These are phyloP conservation scores for Grigorovia transvaalensis DNA, from an alignment of 805 yeast genomes.

Conservation along the genomic window DNA sequence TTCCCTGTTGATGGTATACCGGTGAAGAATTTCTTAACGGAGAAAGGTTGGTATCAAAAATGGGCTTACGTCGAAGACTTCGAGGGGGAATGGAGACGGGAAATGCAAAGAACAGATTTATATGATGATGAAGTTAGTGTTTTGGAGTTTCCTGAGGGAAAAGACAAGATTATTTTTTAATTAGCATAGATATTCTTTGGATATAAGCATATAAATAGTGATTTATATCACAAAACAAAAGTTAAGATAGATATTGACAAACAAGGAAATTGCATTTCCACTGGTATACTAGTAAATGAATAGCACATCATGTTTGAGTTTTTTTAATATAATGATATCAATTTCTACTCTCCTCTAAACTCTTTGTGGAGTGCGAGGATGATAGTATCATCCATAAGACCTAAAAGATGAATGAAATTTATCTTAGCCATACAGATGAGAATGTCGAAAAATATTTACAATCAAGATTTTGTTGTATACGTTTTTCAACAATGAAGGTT, in stretches of 20 bases:
- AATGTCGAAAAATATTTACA: no score
- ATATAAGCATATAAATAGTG: neutral
- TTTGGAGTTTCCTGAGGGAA: neutral
- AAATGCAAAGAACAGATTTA: conserved; percentile 2
- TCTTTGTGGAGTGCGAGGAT: no score
- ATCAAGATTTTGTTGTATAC: no score
- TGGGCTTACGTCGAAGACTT: conserved; percentile 55
- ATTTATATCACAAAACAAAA: neutral
- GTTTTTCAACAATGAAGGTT: no score
- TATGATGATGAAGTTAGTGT: conserved; percentile 3
- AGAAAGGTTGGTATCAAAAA: conserved; percentile 53
- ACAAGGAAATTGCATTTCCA: neutral
- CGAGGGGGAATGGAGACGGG: conserved; percentile 30
- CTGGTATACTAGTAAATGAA: no score
- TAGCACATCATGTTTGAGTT: no score
- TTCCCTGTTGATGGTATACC: conserved; percentile 43
- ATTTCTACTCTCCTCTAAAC: no score
- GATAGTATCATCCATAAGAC: no score
- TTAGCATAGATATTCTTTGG: neutral
- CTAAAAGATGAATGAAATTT: no score
- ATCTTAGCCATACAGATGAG: no score
- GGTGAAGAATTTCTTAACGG: conserved; percentile 32
- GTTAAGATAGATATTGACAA: neutral
- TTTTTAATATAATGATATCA: no score
- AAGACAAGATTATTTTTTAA: conserved; percentile 3